Evolutionary conservation across 2,329 filamentous ascomycete species (phyloP).

Genomic region (Penicillium sp.): DNA sequence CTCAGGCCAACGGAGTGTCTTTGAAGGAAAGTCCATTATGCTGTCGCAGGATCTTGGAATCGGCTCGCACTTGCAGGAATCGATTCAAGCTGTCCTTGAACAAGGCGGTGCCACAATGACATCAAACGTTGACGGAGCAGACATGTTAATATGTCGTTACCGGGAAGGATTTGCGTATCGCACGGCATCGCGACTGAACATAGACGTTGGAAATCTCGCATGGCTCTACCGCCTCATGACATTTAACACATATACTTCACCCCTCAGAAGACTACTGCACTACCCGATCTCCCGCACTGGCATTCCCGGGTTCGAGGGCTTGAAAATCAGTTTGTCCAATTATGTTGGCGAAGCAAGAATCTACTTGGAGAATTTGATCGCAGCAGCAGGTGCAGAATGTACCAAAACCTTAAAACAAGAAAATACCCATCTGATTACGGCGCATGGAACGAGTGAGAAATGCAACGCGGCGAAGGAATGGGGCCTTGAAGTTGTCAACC

Average conservation of each 20-base stretch:
- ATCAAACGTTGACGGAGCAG: constrained; percentile 62
- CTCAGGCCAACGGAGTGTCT: constrained; percentile 64
- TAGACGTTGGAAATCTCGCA: constrained; percentile 84
- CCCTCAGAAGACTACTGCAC: constrained; percentile 77
- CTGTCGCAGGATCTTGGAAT: constrained; percentile 73
- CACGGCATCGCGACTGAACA: constrained; percentile 69
- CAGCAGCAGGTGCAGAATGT: constrained; percentile 78
- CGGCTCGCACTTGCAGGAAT: constrained; percentile 61
- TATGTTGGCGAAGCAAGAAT: constrained; percentile 92
- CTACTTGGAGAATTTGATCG: constrained; percentile 89
- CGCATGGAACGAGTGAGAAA: constrained; percentile 86
- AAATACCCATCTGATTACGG: constrained; percentile 93
- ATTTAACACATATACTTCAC: constrained; percentile 83
- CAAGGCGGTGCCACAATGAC: constrained; percentile 70
- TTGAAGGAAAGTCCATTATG: constrained; percentile 73
- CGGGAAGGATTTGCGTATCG: constrained; percentile 78
- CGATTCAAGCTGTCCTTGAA: constrained; percentile 68
- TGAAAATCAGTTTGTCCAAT: constrained; percentile 87
- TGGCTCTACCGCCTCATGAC: constrained; percentile 95
- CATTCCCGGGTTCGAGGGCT: constrained; percentile 72
- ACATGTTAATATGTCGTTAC: constrained; percentile 85
- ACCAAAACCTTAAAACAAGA: constrained; percentile 94
- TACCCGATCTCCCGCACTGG: constrained; percentile 79
- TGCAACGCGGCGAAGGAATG: constrained; percentile 89
- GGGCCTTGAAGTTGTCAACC: constrained; percentile 86